Percentiles rank a stretch among this genome's conserved stretches.
Conservation (phyloP, 192 early-diverging fungal genomes). For the Backusella tarrabulga region DNA sequence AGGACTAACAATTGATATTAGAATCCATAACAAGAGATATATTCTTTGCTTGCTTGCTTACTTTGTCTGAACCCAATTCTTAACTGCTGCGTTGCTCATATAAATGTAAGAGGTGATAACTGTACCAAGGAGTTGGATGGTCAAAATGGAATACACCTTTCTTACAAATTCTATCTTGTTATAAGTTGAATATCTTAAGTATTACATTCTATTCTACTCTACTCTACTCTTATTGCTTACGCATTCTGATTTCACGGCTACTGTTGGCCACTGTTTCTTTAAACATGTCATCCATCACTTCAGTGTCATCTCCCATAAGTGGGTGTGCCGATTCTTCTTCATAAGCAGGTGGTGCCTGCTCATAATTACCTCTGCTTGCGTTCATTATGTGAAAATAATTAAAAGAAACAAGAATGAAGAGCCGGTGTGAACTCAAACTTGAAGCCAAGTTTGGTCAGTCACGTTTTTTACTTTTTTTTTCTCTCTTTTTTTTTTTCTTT, state of each 20-base stretch:
- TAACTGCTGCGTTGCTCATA: conserved; percentile 51
- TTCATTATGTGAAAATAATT: not conserved
- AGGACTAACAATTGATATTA: conserved; percentile 30
- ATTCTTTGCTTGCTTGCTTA: conserved; percentile 13
- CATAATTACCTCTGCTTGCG: not conserved
- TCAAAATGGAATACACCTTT: conserved; percentile 72
- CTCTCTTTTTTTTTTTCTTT: not conserved
- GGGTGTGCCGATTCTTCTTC: conserved; percentile 28
- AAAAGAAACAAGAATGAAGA: conserved; percentile 6
- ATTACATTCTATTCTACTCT: not conserved
- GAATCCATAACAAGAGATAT: not conserved
- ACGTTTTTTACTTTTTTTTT: not conserved
- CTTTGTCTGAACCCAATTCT: conserved; percentile 54
- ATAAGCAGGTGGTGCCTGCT: conserved; percentile 29
- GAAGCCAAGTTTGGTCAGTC: not conserved
- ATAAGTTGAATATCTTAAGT: not conserved
- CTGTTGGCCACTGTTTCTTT: conserved; percentile 33
- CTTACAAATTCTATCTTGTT: conserved; percentile 54
- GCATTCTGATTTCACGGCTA: conserved; percentile 28
- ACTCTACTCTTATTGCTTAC: conserved; percentile 6
- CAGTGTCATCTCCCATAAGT: conserved; percentile 7
- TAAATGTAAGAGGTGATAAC: conserved; percentile 53
- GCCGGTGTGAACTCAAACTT: not conserved
- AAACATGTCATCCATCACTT: conserved; percentile 30
- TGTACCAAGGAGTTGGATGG: conserved; percentile 59